phyloP scores from a whole-genome alignment of 768 basidiomycete species.

The Lactifluus hygrophoroides region DNA sequence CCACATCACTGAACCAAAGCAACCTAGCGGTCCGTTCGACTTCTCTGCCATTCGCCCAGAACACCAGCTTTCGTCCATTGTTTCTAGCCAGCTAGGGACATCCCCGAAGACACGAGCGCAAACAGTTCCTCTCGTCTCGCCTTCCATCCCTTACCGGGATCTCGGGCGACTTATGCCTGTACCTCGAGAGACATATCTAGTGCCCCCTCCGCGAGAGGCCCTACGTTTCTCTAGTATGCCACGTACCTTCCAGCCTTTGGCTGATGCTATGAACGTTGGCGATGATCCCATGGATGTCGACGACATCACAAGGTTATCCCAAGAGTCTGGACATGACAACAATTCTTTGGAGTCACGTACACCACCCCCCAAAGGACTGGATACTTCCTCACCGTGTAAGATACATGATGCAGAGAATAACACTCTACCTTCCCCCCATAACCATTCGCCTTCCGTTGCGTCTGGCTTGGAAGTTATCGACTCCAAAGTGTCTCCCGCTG shows the following conservation, averaged over 20 bases:
- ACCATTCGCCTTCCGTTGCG: background rate
- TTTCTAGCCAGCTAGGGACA: background rate
- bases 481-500: background rate
- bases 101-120: slow-evolving; percentile 13
- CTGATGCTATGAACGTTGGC: background rate
- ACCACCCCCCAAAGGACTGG: background rate
- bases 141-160: slow-evolving; percentile 3
- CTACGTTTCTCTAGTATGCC: slow-evolving; percentile 20
- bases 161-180: slow-evolving; percentile 12
- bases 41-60: slow-evolving; percentile 8
- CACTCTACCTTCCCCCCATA: background rate
- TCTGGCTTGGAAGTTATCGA: background rate
- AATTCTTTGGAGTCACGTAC: background rate
- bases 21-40: slow-evolving; percentile 17
- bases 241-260: background rate
- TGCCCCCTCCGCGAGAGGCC: slow-evolving; percentile 8
- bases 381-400: background rate
- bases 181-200: slow-evolving; percentile 1
- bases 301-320: background rate
- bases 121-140: slow-evolving; percentile 15
- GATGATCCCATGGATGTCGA: background rate
- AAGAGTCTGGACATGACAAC: background rate
- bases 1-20: background rate
- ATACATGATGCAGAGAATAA: background rate
- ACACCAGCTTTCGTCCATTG: background rate